phyloP scores from a whole-genome alignment of 306 rosid genomes.

The Prosopis cineraria region DNA sequence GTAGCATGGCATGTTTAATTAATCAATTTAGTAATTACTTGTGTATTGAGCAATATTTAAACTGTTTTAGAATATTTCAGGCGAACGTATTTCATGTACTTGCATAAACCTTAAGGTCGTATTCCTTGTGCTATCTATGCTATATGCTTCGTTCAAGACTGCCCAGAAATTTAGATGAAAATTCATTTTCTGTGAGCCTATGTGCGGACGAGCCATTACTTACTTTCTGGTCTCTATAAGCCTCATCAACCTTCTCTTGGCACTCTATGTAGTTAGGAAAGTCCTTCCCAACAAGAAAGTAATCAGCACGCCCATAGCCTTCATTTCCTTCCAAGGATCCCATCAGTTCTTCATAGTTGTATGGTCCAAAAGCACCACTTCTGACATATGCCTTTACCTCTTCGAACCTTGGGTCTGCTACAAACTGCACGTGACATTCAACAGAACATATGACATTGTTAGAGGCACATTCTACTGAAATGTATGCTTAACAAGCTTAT shows the following conservation, averaged over 20 bases:
- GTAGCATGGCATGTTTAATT: background rate
- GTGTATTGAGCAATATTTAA: conserved; percentile 15
- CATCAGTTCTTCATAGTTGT: conserved; percentile 68
- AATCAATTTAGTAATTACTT: background rate
- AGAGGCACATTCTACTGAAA: background rate
- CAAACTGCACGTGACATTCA: conserved; percentile 54
- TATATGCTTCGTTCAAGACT: background rate
- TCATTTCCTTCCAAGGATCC: conserved; percentile 93
- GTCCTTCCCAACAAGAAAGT: conserved; percentile 95
- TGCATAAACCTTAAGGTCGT: background rate
- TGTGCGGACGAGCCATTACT: background rate
- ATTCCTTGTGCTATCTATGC: background rate
- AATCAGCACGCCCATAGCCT: conserved; percentile 91
- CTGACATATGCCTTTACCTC: conserved; percentile 77
- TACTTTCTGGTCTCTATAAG: conserved; percentile 75
- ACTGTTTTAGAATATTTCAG: conserved; percentile 10
- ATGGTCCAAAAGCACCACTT: conserved; percentile 84
- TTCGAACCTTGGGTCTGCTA: conserved; percentile 84
- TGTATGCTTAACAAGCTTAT: background rate
- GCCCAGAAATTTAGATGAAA: background rate
- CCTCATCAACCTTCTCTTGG: conserved; percentile 84
- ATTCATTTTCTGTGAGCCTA: background rate
- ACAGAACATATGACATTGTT: conserved; percentile 14
- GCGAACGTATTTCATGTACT: background rate
- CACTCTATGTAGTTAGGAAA: conserved; percentile 90